Conservation (phyloP, 2,329 filamentous ascomycete species). For the Alternaria postmessia region DNA sequence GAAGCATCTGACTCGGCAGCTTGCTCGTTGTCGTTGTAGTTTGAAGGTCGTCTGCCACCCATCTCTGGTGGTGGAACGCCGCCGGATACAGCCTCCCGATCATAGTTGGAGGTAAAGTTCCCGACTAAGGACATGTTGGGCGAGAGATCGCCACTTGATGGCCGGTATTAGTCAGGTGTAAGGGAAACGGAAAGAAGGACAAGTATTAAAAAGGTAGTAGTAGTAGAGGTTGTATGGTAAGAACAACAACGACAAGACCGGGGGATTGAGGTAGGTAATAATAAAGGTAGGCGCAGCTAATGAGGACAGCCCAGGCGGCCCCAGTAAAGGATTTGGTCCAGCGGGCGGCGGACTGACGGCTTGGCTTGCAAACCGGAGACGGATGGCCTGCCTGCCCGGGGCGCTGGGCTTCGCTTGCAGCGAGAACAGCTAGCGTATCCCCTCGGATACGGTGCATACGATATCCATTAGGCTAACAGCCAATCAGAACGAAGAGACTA, state of each 20-base stretch:
- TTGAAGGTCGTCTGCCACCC: conserved; percentile 30
- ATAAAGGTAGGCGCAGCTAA: conserved; percentile 29
- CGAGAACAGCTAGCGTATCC: background rate
- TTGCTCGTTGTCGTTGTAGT: conserved; percentile 22
- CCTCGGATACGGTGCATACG: conserved; percentile 12
- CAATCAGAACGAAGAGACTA: conserved; percentile 3
- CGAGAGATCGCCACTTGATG: conserved; percentile 20
- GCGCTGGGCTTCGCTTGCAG: conserved; percentile 2
- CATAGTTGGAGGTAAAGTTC: conserved; percentile 55
- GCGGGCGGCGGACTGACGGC: conserved; percentile 20
- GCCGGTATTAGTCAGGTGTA: conserved; percentile 6
- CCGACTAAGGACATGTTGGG: conserved; percentile 54
- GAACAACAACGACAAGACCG: conserved; percentile 8
- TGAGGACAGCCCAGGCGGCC: conserved; percentile 20
- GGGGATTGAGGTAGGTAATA: conserved; percentile 19
- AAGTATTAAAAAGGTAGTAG: conserved; percentile 28
- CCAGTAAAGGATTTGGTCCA: conserved; percentile 26
- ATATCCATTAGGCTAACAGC: background rate
- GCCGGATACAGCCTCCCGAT: conserved; percentile 48
- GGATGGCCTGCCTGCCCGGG: conserved; percentile 32
- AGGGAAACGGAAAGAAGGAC: conserved; percentile 6
- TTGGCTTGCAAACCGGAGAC: conserved; percentile 36
- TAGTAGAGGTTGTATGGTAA: conserved; percentile 16
- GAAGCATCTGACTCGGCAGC: conserved; percentile 43
- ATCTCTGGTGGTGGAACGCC: conserved; percentile 47